phyloP scores from a whole-genome alignment of 1,139 yeast genomes.

The Saccharomyces hybrid region DNA sequence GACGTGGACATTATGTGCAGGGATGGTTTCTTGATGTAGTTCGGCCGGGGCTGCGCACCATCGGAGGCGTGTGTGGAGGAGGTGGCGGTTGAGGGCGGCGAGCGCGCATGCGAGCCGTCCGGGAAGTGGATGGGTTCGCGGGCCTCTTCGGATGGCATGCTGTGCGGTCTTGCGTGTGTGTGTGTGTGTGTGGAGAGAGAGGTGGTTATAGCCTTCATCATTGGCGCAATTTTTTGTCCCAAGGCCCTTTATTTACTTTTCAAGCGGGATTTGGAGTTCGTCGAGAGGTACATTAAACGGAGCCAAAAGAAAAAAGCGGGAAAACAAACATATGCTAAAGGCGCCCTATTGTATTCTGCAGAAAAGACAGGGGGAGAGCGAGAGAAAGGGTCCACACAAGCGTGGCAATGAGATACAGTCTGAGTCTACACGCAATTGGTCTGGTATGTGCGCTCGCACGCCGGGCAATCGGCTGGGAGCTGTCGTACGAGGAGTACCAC shows the following conservation, averaged over 20 bases:
- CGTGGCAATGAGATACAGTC: neutral
- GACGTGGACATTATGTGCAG: neutral
- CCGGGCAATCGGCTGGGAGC: neutral
- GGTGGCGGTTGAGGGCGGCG: neutral
- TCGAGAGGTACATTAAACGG: neutral
- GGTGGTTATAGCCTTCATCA: neutral
- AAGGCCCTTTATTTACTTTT: neutral
- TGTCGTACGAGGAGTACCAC: constrained; percentile 9
- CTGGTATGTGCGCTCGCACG: neutral
- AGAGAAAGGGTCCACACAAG: neutral
- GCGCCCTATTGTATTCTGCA: neutral
- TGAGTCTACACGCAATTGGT: neutral
- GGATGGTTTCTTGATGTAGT: neutral
- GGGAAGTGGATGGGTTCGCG: neutral
- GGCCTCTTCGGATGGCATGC: neutral
- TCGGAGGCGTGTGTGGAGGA: neutral
- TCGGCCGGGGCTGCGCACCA: neutral
- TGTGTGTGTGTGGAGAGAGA: no score
- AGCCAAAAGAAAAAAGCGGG: no score
- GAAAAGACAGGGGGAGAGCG: neutral
- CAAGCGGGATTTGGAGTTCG: neutral
- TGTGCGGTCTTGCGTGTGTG: neutral
- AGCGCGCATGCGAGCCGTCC: neutral
- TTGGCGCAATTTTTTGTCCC: neutral
- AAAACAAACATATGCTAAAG: neutral